Conservation (phyloP, 1,284 basidiomycete genomes). For the Rhodofomes roseus region DNA sequence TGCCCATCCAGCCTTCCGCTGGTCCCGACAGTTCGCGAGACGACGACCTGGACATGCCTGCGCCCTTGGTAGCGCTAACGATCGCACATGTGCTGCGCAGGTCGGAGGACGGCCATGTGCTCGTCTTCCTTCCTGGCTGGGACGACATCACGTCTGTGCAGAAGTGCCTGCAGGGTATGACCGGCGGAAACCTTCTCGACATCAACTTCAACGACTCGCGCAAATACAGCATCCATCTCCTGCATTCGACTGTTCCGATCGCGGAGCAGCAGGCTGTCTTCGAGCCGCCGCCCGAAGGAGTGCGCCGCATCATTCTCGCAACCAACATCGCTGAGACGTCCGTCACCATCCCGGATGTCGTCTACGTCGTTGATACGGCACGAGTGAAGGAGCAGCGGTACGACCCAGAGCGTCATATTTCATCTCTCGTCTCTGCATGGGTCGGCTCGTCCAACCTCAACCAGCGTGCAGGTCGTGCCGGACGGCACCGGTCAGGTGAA, state of each 20-base stretch:
- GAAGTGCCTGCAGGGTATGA: slow-evolving; percentile 52
- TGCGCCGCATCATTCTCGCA: slow-evolving; percentile 86
- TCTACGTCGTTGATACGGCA: slow-evolving; percentile 90
- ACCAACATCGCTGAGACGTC: slow-evolving; percentile 98
- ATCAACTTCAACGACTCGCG: slow-evolving; percentile 58
- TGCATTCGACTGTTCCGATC: slow-evolving; percentile 91
- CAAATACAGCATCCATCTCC: slow-evolving; percentile 77
- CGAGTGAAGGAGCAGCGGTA: slow-evolving; percentile 93
- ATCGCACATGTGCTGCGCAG: slow-evolving; percentile 76
- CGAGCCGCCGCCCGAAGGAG: slow-evolving; percentile 70
- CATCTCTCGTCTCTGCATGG: slow-evolving; percentile 23
- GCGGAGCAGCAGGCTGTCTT: slow-evolving; percentile 92
- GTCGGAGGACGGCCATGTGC: slow-evolving; percentile 84
- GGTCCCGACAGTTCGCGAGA: slow-evolving; percentile 23
- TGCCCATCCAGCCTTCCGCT: slow-evolving; percentile 12
- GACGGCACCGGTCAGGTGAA: slow-evolving; percentile 88
- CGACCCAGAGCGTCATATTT: slow-evolving; percentile 64
- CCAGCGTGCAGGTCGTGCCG: slow-evolving; percentile 92
- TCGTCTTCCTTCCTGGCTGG: slow-evolving; percentile 92
- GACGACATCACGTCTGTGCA: slow-evolving; percentile 89
- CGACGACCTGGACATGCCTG: slow-evolving; percentile 82
- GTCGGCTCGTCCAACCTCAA: slow-evolving; percentile 82
- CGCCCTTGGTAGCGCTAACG: slow-evolving; percentile 79
- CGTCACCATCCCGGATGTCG: slow-evolving; percentile 94
- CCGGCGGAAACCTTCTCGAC: slow-evolving; percentile 47